Base-by-base conservation (phyloP, 129 eudicot genomes). In the Saposhnikovia divaricata region DNA sequence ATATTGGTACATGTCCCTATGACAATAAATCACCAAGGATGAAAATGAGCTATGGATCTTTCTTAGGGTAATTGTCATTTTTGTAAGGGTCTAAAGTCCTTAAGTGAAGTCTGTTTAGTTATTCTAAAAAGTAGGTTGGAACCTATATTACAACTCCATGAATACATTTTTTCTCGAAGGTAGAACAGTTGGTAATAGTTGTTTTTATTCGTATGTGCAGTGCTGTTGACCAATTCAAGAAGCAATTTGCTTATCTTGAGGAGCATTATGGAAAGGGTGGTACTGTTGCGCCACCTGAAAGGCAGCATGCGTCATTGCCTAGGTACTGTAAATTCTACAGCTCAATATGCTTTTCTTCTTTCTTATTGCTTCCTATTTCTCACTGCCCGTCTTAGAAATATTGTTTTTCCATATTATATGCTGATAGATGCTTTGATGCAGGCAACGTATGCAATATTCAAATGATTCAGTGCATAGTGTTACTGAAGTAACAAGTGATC, bases 181-280 rank as follows among this genome's bases (percentile, higher is more conserved):
- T 42, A 12, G 11, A 7, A 72, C 18, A 72, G 47, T 40, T 40
- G 51, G 10, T 40, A 72, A 72, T 42, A 8, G 5, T 23, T 72
- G 15, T 72, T 72, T 9, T 72, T 28, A 42, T 43, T 53, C 1
- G 39, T 69, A 5, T 44, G 72, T 77, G 68, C 90, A 94, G 98
- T 90, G 98, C 98, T 76, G 98, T 94, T 80, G 98, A 94, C 85
- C 93, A 94, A 83, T 94, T 94, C 42, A 94, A 94, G 91, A 94
- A 94, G 86, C 98, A 94, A 85, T 94, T 94, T 90, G 98, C 98
- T 46, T 89, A 88, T 84, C 97, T 94, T 59, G 98, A 94, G 87
- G 98, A 94, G 84, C 98, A 89, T 86, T 94, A 94, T 81, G 95
- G 97, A 75, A 94, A 94, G 57, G 97, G 96, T 66, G 89, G 91